Conservation (phyloP, 495 filamentous ascomycete species). For the Neohortaea acidophila region DNA sequence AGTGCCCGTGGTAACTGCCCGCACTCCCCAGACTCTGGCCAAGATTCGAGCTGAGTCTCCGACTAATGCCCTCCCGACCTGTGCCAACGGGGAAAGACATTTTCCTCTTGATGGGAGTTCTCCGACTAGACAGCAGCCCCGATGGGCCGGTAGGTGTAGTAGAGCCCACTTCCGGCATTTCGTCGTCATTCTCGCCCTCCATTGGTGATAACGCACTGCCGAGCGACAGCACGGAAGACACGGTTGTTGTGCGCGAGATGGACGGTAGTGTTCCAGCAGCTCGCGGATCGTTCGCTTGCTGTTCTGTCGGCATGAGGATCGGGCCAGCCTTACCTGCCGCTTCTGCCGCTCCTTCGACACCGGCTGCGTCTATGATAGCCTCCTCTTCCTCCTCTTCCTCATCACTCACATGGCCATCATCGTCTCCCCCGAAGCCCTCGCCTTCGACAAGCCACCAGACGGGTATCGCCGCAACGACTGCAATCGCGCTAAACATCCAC, state of each 20-base stretch:
- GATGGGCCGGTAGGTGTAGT: neutral
- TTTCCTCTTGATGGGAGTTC: conserved; percentile 6
- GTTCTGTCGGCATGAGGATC: neutral
- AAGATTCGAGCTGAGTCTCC: conserved; percentile 15
- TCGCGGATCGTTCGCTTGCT: conserved; percentile 1
- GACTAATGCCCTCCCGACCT: conserved; percentile 10
- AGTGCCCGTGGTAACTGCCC: conserved; percentile 6
- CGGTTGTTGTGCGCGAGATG: conserved; percentile 5
- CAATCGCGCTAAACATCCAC: conserved; percentile 53
- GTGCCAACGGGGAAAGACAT: conserved; percentile 15
- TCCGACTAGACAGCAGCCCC: conserved; percentile 6
- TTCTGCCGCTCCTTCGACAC: conserved; percentile 3
- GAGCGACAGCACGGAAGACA: neutral
- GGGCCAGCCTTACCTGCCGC: neutral
- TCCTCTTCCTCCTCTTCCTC: conserved; percentile 12
- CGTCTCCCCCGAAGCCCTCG: conserved; percentile 47
- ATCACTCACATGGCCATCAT: conserved; percentile 26
- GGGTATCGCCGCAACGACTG: conserved; percentile 47
- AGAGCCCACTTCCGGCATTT: neutral
- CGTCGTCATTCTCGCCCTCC: neutral
- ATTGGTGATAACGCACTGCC: neutral
- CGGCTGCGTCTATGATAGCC: neutral
- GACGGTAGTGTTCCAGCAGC: conserved; percentile 1
- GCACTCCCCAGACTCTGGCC: conserved; percentile 14
- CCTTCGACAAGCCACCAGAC: conserved; percentile 59